Percentiles rank a stretch among this genome's conserved stretches.
Evolutionary conservation across 192 early-diverging fungal species (phyloP).

Genomic region (Coemansia sp.): DNA sequence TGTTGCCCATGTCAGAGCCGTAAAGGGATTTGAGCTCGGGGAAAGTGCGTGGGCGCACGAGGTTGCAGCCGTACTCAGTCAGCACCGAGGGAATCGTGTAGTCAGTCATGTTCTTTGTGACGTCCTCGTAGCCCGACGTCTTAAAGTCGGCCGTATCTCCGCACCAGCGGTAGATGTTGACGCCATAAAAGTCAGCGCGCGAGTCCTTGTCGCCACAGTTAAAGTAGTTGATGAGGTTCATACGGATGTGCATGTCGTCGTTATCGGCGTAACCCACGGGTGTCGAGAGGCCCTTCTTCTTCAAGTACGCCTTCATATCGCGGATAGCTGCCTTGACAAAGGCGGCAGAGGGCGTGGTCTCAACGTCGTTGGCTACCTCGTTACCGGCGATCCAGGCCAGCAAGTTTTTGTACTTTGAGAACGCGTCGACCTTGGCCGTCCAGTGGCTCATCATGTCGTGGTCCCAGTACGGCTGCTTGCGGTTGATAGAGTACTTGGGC

Average conservation of each 20-base stretch:
- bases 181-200: slow-evolving; percentile 73
- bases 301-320: slow-evolving; percentile 69
- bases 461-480: slow-evolving; percentile 63
- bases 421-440: slow-evolving; percentile 66
- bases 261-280: slow-evolving; percentile 77
- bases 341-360: slow-evolving; percentile 64
- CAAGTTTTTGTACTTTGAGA: slow-evolving; percentile 65
- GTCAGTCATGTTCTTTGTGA: slow-evolving; percentile 64
- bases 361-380: slow-evolving; percentile 70
- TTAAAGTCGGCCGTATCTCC: slow-evolving; percentile 60
- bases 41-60: slow-evolving; percentile 67
- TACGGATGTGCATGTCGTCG: slow-evolving; percentile 67
- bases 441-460: slow-evolving; percentile 60
- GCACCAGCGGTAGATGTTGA: slow-evolving; percentile 80
- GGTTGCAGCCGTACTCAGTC: slow-evolving; percentile 77
- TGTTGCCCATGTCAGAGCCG: slow-evolving; percentile 65
- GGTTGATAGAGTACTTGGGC: slow-evolving; percentile 66
- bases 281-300: slow-evolving; percentile 55
- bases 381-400: slow-evolving; percentile 75
- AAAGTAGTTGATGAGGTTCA: slow-evolving; percentile 69
- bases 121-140: slow-evolving; percentile 69
- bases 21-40: slow-evolving; percentile 68
- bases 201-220: slow-evolving; percentile 65
- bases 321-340: slow-evolving; percentile 69
- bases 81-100: slow-evolving; percentile 71